phyloP scores from a whole-genome alignment of 371 early-diverging fungal genomes.

The Syncephalis plumigaleata region DNA sequence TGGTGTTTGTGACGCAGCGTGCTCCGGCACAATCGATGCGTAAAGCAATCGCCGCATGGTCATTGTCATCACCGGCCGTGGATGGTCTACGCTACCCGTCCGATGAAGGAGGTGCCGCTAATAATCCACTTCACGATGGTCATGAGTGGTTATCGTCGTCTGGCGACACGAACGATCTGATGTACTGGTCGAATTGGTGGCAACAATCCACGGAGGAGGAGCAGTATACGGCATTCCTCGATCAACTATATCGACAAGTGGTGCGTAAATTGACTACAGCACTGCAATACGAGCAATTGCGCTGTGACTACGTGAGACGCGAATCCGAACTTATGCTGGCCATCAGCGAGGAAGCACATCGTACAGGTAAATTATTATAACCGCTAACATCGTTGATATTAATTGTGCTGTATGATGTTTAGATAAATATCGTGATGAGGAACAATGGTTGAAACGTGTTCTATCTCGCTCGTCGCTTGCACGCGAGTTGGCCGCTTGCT shows the following conservation, averaged over 20 bases:
- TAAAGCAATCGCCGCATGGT: no score
- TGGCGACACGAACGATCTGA: no score
- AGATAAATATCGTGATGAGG: background rate
- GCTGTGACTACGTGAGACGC: conserved; percentile 57
- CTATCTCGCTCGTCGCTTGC: conserved; percentile 20
- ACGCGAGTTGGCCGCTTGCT: background rate
- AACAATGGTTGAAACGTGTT: background rate
- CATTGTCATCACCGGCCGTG: no score
- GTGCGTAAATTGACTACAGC: conserved; percentile 54
- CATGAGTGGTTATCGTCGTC: no score
- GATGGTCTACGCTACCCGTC: no score
- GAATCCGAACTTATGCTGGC: conserved; percentile 56
- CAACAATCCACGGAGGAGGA: no score
- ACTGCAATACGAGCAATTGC: conserved; percentile 62
- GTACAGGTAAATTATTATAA: conserved; percentile 3
- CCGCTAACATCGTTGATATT: background rate
- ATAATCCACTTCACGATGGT: no score
- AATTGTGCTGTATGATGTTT: background rate
- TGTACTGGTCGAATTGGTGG: no score
- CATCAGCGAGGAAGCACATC: conserved; percentile 31
- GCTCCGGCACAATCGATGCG: conserved; percentile 27
- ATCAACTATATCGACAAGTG: conserved; percentile 51
- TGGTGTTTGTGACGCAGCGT: conserved; percentile 52
- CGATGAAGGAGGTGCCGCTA: no score
- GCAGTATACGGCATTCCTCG: conserved; percentile 4